These are phyloP conservation scores for Yamadazyma spencermartinsiae DNA, from an alignment of 1,139 yeast species.

Conservation along the genomic window DNA sequence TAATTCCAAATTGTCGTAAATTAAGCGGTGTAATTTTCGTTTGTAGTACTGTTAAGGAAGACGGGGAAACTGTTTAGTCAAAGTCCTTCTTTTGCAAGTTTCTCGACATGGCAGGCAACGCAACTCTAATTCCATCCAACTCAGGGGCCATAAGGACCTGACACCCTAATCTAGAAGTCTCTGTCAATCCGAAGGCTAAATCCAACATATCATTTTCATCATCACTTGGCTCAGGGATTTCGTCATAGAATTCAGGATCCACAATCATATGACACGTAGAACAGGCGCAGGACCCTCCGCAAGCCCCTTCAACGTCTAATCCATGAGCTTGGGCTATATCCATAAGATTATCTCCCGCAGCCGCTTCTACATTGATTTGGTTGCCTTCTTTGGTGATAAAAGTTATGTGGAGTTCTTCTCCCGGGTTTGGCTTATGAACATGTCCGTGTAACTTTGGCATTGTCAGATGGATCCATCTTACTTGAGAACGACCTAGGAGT, in stretches of 20 bases:
- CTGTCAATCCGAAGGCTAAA: slow-evolving; percentile 94
- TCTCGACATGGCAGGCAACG: slow-evolving; percentile 96
- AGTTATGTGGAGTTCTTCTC: slow-evolving; percentile 88
- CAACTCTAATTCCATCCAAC: slow-evolving; percentile 91
- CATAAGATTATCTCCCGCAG: slow-evolving; percentile 87
- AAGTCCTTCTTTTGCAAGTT: slow-evolving; percentile 83
- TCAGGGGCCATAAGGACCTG: slow-evolving; percentile 88
- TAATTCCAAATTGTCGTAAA: neutral
- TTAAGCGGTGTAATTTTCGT: too few relatives aligned
- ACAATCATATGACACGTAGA: slow-evolving; percentile 96
- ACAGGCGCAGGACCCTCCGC: slow-evolving; percentile 99
- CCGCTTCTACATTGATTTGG: slow-evolving; percentile 78
- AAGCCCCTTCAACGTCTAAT: slow-evolving; percentile 97
- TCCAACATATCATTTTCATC: slow-evolving; percentile 99
- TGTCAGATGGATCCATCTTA: slow-evolving; percentile 23
- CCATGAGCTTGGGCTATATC: slow-evolving; percentile 95
- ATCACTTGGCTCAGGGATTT: slow-evolving; percentile 91
- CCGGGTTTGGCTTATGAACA: slow-evolving; percentile 84
- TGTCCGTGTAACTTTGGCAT: slow-evolving; percentile 64
- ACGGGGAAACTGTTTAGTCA: slow-evolving; percentile 10
- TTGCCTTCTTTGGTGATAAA: slow-evolving; percentile 91
- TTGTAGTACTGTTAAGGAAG: too few relatives aligned
- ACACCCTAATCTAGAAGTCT: slow-evolving; percentile 94
- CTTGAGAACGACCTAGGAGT: too few relatives aligned
- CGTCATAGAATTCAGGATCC: slow-evolving; percentile 91